Base-by-base conservation (phyloP, 78 protist genomes). In the Diacronema lutheri region DNA sequence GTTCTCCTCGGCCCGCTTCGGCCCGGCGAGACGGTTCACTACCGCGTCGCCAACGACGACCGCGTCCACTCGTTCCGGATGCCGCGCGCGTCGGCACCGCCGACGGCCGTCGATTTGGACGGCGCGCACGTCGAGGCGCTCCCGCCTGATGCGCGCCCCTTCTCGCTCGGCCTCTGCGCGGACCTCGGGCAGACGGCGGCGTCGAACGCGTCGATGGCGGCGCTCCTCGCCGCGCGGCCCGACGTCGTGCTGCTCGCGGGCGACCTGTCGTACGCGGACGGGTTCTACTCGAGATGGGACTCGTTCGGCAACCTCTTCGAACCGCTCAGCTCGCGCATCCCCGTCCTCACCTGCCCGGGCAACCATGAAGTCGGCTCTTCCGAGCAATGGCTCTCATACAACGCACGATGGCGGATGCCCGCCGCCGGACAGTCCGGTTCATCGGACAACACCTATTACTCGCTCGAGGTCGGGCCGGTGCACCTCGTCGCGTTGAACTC, bases 261-360 rank as follows among this genome's bases (percentile, higher is more conserved):
- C 38, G 85, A 81, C 73, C 35, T 81, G 5, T 31, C 85, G 14
- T 81, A 81, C 57, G 85, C 85, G 0, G 85, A 81, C 23, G 72
- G 85, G 25, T 61, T 1, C 57, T 4, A 6, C 57, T 16, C 85
- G 50, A 31, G 69, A 0, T 81, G 85, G 85, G 85, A 81, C 19
- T 20, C 72, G 20, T 81, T 40, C 29, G 71, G 56, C 14, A 2
- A 55, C n/a, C 9, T 81, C 64, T 0, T 81, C 26, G 73, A 81
- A 73, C 69, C 37, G 26, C 69, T 81, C 6, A 73, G 73, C 5
- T 40, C 85, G 12, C 16, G 21, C 13, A 31, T 61, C 46, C 83
- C 83, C 11, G n/a, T 61, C 12, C 29, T 81, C 73, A 26, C 35
- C 38, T 14, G 41, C 29, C 46, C 31, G 0, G 85, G 85, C 38